These are phyloP conservation scores for Coffea eugenioides DNA, from an alignment of 257 asterid genomes.

Conservation along the genomic window DNA sequence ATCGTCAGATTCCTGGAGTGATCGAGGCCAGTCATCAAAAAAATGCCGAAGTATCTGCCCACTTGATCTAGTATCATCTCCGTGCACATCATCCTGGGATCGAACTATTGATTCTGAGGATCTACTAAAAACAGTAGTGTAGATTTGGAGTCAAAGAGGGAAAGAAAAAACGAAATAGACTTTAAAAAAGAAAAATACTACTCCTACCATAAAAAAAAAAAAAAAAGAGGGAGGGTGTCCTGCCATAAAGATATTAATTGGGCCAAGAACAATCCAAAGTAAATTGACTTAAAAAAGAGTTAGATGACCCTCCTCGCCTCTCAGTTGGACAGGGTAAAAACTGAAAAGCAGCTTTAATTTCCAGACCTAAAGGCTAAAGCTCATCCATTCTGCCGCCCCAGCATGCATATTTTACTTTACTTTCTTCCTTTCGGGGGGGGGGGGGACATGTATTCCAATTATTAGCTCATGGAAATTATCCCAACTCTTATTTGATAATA, in stretches of 20 bases:
- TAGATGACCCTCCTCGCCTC: conserved; percentile 28
- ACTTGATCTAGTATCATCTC: conserved; percentile 21
- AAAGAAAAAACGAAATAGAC: not conserved
- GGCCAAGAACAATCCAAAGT: conserved; percentile 33
- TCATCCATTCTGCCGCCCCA: conserved; percentile 20
- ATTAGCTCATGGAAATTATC: conserved; percentile 18
- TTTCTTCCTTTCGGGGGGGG: conserved; percentile 70
- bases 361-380: conserved; percentile 8
- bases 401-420: conserved; percentile 22
- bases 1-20: conserved; percentile 41
- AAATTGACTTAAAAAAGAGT: conserved; percentile 19
- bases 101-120: conserved; percentile 38
- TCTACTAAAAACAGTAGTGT: conserved; percentile 33
- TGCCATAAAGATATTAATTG: conserved; percentile 38
- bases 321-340: not conserved
- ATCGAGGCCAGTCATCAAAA: conserved; percentile 80
- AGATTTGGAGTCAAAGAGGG: conserved; percentile 8
- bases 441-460: conserved; percentile 44
- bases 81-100: conserved; percentile 25
- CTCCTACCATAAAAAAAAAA: too few relatives aligned
- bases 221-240: conserved; percentile 36
- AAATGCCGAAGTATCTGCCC: conserved; percentile 62
- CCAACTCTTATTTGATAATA: not conserved
- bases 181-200: not conserved
- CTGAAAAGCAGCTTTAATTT: not conserved